These are phyloP conservation scores for Pythium guiyangense DNA, from an alignment of 352 stramenopile genomes.

Conservation along the genomic window DNA sequence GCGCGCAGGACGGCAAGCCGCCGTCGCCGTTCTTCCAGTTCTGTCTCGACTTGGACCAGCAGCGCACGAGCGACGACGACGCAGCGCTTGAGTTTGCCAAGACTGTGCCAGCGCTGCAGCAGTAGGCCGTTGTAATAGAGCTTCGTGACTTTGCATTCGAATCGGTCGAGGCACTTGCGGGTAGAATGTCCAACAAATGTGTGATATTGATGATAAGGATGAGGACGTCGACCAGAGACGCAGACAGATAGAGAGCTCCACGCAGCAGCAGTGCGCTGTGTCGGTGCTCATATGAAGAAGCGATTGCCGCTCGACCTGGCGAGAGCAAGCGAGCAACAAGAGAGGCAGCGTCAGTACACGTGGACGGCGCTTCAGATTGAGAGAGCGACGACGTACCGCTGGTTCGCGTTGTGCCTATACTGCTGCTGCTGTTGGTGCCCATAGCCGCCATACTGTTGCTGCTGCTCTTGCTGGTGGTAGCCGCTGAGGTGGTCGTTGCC, in stretches of 20 bases:
- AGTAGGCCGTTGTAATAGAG: conserved; percentile 1
- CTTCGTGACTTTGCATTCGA: conserved; percentile 1
- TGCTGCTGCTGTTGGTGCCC: conserved; percentile 1
- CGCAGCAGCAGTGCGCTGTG: neutral
- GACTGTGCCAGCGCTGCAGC: neutral
- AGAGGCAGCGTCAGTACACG: neutral
- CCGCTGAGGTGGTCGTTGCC: conserved; percentile 12
- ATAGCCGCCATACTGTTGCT: conserved; percentile 7
- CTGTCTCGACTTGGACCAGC: conserved; percentile 26
- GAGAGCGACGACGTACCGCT: conserved; percentile 5
- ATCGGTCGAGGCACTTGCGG: neutral
- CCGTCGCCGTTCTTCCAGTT: conserved; percentile 31
- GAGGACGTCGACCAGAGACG: neutral
- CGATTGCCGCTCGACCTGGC: conserved; percentile 1
- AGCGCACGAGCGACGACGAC: neutral
- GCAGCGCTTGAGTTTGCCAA: conserved; percentile 10
- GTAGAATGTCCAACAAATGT: neutral
- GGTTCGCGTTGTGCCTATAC: conserved; percentile 4
- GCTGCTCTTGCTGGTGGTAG: conserved; percentile 27
- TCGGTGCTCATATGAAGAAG: conserved; percentile 3
- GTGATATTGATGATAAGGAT: neutral
- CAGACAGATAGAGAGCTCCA: neutral
- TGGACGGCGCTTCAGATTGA: neutral
- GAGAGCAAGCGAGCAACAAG: neutral
- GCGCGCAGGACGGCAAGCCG: conserved; percentile 20